A percentile compares a stretch with the other conserved stretches of the same genome.
Conservation (phyloP, 148 eudicot species). For the Camellia lanceoleosa region DNA sequence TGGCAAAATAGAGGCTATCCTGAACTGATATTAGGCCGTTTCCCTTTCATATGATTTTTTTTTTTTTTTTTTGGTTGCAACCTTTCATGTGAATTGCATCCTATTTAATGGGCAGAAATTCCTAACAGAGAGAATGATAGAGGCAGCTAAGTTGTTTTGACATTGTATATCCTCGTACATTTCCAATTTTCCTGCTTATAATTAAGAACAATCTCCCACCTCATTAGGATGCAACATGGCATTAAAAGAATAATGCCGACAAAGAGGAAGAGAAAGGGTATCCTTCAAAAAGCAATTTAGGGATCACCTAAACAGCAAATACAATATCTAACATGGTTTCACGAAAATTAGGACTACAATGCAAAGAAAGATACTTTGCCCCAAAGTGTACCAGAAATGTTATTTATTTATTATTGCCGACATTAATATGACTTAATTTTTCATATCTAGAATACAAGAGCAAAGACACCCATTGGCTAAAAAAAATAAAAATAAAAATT, state of each 20-base stretch:
- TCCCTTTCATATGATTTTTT: neutral
- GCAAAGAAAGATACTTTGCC: neutral
- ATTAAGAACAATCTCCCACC: neutral
- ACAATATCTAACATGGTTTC: neutral
- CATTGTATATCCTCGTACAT: neutral
- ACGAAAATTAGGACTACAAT: neutral
- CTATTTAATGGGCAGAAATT: conserved; percentile 4
- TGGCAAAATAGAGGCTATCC: neutral
- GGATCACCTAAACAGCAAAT: neutral
- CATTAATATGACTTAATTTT: neutral
- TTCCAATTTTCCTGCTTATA: neutral
- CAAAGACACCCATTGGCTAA: neutral
- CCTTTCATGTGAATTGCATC: neutral
- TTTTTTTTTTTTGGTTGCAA: neutral
- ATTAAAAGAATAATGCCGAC: neutral
- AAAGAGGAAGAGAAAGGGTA: conserved; percentile 4
- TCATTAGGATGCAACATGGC: neutral
- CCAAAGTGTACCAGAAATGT: neutral
- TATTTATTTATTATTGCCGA: neutral
- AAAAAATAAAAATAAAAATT: neutral
- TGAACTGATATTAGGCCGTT: neutral
- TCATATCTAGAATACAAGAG: neutral
- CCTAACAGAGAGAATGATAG: neutral
- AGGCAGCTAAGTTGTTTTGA: neutral
- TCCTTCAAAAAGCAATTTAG: neutral